Conservation (phyloP, 2,329 filamentous ascomycete genomes). For the Thelonectria discophora region DNA sequence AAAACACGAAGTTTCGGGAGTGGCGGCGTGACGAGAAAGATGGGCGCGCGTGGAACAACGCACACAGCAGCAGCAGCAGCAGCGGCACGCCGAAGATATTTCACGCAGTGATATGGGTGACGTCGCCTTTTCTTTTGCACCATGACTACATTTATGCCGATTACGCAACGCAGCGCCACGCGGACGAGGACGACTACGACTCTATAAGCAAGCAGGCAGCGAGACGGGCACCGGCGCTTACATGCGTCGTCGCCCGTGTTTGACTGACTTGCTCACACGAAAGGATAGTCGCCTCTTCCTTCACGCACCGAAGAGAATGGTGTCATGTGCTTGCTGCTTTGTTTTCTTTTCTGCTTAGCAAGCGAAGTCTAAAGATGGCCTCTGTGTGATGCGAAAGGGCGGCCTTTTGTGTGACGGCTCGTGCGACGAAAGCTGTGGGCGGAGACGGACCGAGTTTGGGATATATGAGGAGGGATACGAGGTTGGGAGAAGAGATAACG, state of each 20-base stretch:
- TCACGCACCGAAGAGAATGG: no score
- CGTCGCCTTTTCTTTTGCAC: neutral
- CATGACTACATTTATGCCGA: neutral
- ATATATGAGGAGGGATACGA: constrained; percentile 1
- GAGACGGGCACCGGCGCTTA: neutral
- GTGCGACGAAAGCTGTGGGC: neutral
- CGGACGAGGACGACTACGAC: neutral
- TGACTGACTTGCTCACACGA: neutral
- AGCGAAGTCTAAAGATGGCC: neutral
- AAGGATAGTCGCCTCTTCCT: no score
- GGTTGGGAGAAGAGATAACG: neutral
- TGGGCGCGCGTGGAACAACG: neutral
- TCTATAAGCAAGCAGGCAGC: neutral
- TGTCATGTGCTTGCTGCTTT: neutral
- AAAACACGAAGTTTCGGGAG: neutral
- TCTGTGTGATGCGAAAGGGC: neutral
- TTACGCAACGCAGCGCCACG: neutral
- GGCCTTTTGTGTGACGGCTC: constrained; percentile 3
- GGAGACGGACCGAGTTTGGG: neutral
- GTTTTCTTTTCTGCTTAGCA: neutral
- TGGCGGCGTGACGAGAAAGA: neutral
- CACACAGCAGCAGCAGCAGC: neutral
- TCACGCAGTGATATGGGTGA: neutral
- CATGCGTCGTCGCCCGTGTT: neutral
- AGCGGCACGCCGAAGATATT: neutral